Evolutionary conservation across 2,329 filamentous ascomycete species (phyloP).

Genomic region (Cryphonectria radicalis): DNA sequence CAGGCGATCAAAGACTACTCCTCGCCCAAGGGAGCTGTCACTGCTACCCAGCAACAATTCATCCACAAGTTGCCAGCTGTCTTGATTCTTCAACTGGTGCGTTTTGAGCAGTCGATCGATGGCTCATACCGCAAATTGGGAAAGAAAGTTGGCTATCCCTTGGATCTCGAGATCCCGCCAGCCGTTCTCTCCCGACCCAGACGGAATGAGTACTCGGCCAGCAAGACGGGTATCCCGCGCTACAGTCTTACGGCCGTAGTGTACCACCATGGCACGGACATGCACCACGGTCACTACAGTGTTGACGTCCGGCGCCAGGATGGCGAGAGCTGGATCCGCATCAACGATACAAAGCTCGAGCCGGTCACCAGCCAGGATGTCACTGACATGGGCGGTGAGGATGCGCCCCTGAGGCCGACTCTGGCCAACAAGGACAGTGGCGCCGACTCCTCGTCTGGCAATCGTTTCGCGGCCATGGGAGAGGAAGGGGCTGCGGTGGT

Average conservation of each 20-base stretch:
- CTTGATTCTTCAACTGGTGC: conserved; percentile 92
- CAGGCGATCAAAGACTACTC: conserved; percentile 86
- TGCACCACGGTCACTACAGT: conserved; percentile 94
- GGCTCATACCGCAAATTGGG: conserved; percentile 87
- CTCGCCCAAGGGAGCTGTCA: conserved; percentile 74
- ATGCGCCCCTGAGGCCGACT: conserved; percentile 67
- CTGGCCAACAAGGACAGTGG: conserved; percentile 71
- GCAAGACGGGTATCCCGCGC: conserved; percentile 63
- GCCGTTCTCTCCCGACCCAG: conserved; percentile 83
- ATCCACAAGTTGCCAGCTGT: conserved; percentile 91
- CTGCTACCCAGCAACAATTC: conserved; percentile 90
- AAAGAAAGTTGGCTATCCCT: conserved; percentile 95
- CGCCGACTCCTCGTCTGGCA: conserved; percentile 49
- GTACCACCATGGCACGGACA: conserved; percentile 97
- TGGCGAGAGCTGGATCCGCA: conserved; percentile 91
- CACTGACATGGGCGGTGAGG: conserved; percentile 81
- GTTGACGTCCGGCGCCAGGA: conserved; percentile 96
- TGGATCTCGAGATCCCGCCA: conserved; percentile 91
- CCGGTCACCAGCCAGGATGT: conserved; percentile 88
- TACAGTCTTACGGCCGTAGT: conserved; percentile 90
- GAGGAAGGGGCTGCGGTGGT: conserved; percentile 69
- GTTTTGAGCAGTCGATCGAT: conserved; percentile 75
- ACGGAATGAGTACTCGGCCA: conserved; percentile 49
- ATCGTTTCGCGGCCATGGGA: conserved; percentile 74
- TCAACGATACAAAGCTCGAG: conserved; percentile 91